Conservation (phyloP, 2,329 filamentous ascomycete species). For the Botrytis medusae region DNA sequence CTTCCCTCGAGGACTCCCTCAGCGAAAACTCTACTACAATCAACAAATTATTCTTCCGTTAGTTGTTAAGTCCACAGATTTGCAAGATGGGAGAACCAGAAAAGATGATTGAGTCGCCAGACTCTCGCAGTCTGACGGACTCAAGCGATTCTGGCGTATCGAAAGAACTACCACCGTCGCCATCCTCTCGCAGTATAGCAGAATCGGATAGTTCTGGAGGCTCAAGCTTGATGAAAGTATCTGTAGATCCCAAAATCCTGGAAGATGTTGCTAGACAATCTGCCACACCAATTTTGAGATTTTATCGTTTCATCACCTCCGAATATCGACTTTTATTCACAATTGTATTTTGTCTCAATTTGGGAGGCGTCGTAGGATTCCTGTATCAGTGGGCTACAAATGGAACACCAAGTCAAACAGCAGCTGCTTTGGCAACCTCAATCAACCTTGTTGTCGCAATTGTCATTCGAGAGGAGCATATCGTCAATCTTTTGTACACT, state of each 20-base stretch:
- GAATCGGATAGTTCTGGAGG: constrained; percentile 7
- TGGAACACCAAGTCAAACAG: constrained; percentile 7
- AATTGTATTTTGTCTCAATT: constrained; percentile 52
- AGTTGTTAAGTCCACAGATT: not conserved
- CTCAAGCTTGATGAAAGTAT: constrained; percentile 8
- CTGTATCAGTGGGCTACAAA: constrained; percentile 27
- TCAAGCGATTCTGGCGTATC: not conserved
- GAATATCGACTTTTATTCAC: constrained; percentile 57
- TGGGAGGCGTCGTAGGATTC: constrained; percentile 43
- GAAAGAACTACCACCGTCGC: not conserved
- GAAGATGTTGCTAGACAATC: constrained; percentile 18
- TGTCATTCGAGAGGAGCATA: constrained; percentile 53
- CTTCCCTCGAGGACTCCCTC: not conserved
- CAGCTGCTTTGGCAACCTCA: constrained; percentile 22
- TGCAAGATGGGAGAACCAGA: constrained; percentile 10
- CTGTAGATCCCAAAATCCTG: constrained; percentile 4
- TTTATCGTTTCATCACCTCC: constrained; percentile 18
- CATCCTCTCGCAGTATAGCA: not conserved
- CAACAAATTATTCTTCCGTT: not conserved
- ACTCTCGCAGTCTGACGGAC: not conserved
- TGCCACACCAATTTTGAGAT: constrained; percentile 9
- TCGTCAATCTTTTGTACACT: constrained; percentile 53
- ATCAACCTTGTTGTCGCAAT: constrained; percentile 46
- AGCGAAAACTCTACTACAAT: not conserved
- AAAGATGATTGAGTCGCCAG: not conserved